phyloP scores from a whole-genome alignment of 768 basidiomycete genomes.

The Boletus rubescentipes region DNA sequence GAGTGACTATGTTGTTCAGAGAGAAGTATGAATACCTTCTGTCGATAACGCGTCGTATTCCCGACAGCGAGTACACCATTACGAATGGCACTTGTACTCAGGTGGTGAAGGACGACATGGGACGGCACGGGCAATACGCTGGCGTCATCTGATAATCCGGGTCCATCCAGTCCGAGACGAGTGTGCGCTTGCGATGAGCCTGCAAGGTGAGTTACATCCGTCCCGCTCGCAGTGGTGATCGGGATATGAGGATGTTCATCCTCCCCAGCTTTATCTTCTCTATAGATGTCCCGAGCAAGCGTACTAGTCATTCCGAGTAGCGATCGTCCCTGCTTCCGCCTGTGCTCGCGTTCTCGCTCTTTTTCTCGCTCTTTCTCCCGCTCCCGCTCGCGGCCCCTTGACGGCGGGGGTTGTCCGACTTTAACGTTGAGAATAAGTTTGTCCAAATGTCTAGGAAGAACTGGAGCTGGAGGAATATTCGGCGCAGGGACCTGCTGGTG shows the following conservation, averaged over 20 bases:
- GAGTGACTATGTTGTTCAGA: slow-evolving; percentile 9
- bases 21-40: slow-evolving; percentile 60
- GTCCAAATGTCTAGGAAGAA: slow-evolving; percentile 87
- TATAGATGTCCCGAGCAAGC: slow-evolving; percentile 28
- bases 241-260: slow-evolving; percentile 30
- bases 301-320: slow-evolving; percentile 37
- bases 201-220: slow-evolving; percentile 37
- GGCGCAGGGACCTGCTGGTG: slow-evolving; percentile 54
- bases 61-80: slow-evolving; percentile 93
- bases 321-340: slow-evolving; percentile 32
- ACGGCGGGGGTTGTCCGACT: slow-evolving; percentile 33
- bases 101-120: slow-evolving; percentile 91
- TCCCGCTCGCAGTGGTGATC: slow-evolving; percentile 40
- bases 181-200: slow-evolving; percentile 23
- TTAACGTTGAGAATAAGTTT: slow-evolving; percentile 83
- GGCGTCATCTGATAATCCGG: slow-evolving; percentile 76
- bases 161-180: slow-evolving; percentile 37
- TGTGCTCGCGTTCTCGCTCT: slow-evolving; percentile 32
- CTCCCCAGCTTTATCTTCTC: slow-evolving; percentile 22
- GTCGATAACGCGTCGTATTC: slow-evolving; percentile 85
- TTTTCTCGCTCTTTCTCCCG: slow-evolving; percentile 37
- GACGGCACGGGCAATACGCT: slow-evolving; percentile 90
- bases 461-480: slow-evolving; percentile 84
- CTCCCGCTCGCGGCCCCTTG: slow-evolving; percentile 34
- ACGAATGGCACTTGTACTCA: slow-evolving; percentile 92